Evolutionary conservation across 2,329 filamentous ascomycete genomes (phyloP).

Genomic region (Penicillium hesseltinei): DNA sequence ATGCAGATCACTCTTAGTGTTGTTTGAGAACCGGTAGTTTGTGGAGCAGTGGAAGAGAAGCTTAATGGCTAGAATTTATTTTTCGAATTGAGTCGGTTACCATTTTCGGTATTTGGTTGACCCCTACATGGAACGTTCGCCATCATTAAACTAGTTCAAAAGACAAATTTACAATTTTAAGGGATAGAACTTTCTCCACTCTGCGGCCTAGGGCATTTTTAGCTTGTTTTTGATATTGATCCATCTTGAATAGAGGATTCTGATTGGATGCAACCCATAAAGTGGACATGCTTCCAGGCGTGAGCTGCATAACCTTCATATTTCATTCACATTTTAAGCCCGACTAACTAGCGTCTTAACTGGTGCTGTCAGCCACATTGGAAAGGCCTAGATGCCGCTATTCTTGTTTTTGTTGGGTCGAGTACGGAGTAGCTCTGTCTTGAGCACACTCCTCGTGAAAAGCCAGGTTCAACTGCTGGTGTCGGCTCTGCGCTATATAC

Average conservation of each 20-base stretch:
- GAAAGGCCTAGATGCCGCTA: background rate
- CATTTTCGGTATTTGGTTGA: background rate
- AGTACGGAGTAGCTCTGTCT: background rate
- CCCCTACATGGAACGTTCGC: background rate
- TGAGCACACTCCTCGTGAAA: background rate
- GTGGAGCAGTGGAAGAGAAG: constrained; percentile 9
- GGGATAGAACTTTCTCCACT: background rate
- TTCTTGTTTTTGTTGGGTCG: background rate
- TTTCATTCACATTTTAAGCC: background rate
- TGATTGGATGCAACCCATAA: background rate
- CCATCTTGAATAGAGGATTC: background rate
- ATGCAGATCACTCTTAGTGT: constrained; percentile 10
- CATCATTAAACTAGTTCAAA: background rate
- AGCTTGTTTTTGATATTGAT: background rate
- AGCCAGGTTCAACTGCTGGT: background rate
- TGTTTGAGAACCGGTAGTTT: constrained; percentile 14
- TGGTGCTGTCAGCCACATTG: background rate
- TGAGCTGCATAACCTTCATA: background rate
- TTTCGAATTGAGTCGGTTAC: background rate
- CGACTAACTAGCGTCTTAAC: background rate
- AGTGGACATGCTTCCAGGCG: background rate
- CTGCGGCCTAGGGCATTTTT: no score
- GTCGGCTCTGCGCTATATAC: background rate
- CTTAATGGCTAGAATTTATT: background rate
- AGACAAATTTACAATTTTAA: background rate